These are phyloP conservation scores for Hanseniaspora mollemarum DNA, from an alignment of 805 yeast species.

Conservation along the genomic window DNA sequence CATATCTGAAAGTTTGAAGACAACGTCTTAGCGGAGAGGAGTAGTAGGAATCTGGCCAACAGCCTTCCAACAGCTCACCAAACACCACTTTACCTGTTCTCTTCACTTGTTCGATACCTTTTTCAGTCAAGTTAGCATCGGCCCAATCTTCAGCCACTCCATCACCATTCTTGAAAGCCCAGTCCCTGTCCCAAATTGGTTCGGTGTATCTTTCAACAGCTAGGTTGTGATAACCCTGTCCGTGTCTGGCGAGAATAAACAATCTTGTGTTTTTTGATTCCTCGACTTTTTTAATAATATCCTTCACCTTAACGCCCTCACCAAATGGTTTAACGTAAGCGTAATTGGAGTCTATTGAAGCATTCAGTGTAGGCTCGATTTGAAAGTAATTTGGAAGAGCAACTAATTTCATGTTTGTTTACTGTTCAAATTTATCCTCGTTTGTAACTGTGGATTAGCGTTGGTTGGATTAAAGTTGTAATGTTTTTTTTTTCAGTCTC, in stretches of 20 bases:
- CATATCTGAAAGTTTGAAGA: constrained; percentile 42
- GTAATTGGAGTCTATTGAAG: constrained; percentile 5
- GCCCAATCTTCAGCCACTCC: constrained; percentile 39
- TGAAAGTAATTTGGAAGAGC: constrained; percentile 11
- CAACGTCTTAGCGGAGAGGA: constrained; percentile 57
- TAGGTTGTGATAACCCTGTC: constrained; percentile 57
- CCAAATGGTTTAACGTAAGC: constrained; percentile 12
- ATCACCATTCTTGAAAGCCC: constrained; percentile 43
- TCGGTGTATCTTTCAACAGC: constrained; percentile 45
- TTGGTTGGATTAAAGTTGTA: too few relatives aligned
- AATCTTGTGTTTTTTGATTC: constrained; percentile 29
- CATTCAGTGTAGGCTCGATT: constrained; percentile 12
- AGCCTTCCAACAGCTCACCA: constrained; percentile 33
- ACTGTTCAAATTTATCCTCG: neutral
- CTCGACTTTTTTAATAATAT: neutral
- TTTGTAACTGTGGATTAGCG: too few relatives aligned
- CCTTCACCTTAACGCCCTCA: neutral
- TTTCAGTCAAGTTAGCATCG: constrained; percentile 44
- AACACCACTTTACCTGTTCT: constrained; percentile 29
- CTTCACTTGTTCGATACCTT: constrained; percentile 47
- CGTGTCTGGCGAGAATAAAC: constrained; percentile 51
- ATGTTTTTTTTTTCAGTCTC: too few relatives aligned
- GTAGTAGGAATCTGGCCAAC: constrained; percentile 46
- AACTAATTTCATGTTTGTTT: neutral
- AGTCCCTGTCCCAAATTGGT: constrained; percentile 46